Evolutionary conservation across 2,329 filamentous ascomycete genomes (phyloP).

Genomic region (Ophiostoma triangulosporum): DNA sequence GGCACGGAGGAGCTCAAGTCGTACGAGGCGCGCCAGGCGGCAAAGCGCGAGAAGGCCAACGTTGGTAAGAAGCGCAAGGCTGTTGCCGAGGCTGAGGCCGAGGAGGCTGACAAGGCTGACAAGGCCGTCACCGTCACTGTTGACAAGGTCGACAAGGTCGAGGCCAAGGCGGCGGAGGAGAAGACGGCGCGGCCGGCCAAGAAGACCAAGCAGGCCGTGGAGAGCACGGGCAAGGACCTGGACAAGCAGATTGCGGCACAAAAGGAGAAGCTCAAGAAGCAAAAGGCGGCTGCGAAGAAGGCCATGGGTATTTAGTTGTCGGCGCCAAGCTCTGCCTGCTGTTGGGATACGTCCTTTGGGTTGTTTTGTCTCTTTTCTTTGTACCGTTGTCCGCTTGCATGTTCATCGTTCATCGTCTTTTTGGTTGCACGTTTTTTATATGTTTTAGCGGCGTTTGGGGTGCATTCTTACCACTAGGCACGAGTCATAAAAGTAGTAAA

Average conservation of each 20-base stretch:
- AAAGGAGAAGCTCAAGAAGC: conserved; percentile 44
- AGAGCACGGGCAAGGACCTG: conserved; percentile 37
- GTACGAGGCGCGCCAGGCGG: conserved; percentile 20
- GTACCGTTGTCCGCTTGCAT: not conserved
- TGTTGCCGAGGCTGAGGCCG: conserved; percentile 19
- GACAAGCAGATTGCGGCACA: conserved; percentile 47
- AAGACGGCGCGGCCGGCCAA: conserved; percentile 27
- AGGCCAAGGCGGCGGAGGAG: conserved; percentile 31
- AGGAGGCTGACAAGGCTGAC: conserved; percentile 28
- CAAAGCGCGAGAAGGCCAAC: conserved; percentile 37
- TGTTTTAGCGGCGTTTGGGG: not conserved
- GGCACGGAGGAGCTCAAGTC: conserved; percentile 34
- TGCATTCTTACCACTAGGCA: conserved; percentile 5
- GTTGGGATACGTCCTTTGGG: not conserved
- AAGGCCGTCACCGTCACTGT: no score
- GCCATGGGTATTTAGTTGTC: conserved; percentile 10
- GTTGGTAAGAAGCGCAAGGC: conserved; percentile 53
- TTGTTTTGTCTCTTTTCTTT: not conserved
- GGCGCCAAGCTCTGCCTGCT: not conserved
- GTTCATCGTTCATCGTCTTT: not conserved
- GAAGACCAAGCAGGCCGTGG: conserved; percentile 25
- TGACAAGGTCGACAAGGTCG: conserved; percentile 33
- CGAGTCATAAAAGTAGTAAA: conserved; percentile 1
- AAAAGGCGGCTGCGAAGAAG: conserved; percentile 40
- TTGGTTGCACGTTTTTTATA: not conserved